Evolutionary conservation across 2,329 filamentous ascomycete genomes (phyloP).

Genomic region (Cladosporium sp.): DNA sequence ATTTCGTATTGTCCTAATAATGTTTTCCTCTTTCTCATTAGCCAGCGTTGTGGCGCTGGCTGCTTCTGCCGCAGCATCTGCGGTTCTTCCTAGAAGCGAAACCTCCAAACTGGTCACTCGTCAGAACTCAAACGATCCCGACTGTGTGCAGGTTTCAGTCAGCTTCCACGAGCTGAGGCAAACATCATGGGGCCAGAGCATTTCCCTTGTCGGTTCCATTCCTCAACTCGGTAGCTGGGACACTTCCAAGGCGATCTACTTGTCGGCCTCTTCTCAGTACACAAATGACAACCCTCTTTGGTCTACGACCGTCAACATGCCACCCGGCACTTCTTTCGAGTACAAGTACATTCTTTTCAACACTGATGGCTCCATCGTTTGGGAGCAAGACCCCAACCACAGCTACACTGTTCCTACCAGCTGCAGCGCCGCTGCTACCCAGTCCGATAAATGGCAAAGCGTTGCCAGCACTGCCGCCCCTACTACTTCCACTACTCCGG

Average conservation of each 20-base stretch:
- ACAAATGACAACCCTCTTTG: slow-evolving; percentile 58
- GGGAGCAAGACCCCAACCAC: slow-evolving; percentile 58
- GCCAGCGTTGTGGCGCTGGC: slow-evolving; percentile 10
- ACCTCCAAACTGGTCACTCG: slow-evolving; percentile 1
- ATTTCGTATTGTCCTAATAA: slow-evolving; percentile 9
- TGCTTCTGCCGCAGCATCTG: slow-evolving; percentile 11
- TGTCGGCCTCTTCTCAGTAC: slow-evolving; percentile 56
- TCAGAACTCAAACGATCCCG: slow-evolving; percentile 4
- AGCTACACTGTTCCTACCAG: slow-evolving; percentile 37
- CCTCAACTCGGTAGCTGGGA: slow-evolving; percentile 60
- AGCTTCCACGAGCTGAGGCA: slow-evolving; percentile 11
- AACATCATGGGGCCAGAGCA: slow-evolving; percentile 50
- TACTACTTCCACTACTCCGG: slow-evolving; percentile 8
- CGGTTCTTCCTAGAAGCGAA: slow-evolving; percentile 4
- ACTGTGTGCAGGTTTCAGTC: slow-evolving; percentile 14
- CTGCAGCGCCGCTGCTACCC: slow-evolving; percentile 33
- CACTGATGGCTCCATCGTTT: slow-evolving; percentile 51
- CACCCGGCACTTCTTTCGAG: slow-evolving; percentile 50
- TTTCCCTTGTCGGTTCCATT: slow-evolving; percentile 62
- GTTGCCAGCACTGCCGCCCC: slow-evolving; percentile 10
- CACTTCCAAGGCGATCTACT: slow-evolving; percentile 46
- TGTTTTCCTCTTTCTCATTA: slow-evolving; percentile 13
- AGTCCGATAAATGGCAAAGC: slow-evolving; percentile 37
- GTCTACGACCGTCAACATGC: slow-evolving; percentile 53
- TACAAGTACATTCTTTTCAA: slow-evolving; percentile 62